Conservation (phyloP, 2,329 filamentous ascomycete species). For the Phyllachora maydis region DNA sequence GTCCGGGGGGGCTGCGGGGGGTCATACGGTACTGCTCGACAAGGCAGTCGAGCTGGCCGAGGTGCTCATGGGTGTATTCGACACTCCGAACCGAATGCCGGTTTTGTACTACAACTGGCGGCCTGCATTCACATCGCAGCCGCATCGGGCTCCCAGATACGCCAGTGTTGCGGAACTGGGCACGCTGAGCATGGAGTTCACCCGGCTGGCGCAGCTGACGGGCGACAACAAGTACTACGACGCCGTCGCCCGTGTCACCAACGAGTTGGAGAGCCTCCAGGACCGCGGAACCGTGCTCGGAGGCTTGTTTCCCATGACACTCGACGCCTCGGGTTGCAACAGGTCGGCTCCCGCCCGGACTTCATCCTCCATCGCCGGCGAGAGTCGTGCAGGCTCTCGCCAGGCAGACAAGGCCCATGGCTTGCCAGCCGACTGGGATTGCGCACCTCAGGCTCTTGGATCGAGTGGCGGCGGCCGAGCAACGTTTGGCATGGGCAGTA, state of each 20-base stretch:
- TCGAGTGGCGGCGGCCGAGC: constrained; percentile 21
- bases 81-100: constrained; percentile 90
- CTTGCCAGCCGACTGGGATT: constrained; percentile 19
- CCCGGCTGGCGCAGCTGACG: constrained; percentile 69
- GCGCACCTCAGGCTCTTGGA: constrained; percentile 37
- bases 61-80: constrained; percentile 64
- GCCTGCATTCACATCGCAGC: constrained; percentile 39
- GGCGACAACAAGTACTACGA: constrained; percentile 72
- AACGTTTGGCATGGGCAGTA: constrained; percentile 38
- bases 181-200: constrained; percentile 74
- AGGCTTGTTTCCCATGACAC: constrained; percentile 58
- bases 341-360: constrained; percentile 19
- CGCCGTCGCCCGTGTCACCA: constrained; percentile 66
- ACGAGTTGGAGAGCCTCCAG: constrained; percentile 60
- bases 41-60: constrained; percentile 68
- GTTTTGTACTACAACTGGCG: constrained; percentile 63
- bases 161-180: constrained; percentile 54
- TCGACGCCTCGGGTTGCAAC: constrained; percentile 69
- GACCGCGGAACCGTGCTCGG: constrained; percentile 45
- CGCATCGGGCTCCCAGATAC: constrained; percentile 35
- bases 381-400: not conserved
- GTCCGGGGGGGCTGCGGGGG: constrained; percentile 34
- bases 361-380: not conserved
- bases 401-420: constrained; percentile 10
- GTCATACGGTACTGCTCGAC: constrained; percentile 46